phyloP scores from a whole-genome alignment of 116 monocot species.

The Phalaenopsis hybrid region DNA sequence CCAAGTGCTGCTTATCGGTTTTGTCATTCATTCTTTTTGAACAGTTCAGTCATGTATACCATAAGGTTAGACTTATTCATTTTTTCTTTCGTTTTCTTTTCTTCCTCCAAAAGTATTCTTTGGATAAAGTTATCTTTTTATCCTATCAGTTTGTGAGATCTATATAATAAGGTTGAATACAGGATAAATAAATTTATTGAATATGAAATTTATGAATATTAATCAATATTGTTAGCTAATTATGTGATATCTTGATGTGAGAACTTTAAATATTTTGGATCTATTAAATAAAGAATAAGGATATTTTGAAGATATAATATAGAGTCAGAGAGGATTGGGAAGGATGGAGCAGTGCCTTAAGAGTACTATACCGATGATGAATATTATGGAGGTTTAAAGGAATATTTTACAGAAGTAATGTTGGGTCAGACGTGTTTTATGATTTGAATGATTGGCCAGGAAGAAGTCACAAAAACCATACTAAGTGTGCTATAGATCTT shows the following conservation, averaged over 20 bases:
- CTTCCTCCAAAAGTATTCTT: no score
- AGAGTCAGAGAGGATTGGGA: neutral
- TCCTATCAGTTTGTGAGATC: neutral
- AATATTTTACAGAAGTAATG: neutral
- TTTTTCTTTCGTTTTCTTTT: neutral
- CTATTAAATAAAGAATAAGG: neutral
- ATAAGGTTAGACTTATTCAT: conserved; percentile 59
- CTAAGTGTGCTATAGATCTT: neutral
- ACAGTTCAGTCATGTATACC: conserved; percentile 86
- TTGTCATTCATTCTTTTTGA: conserved; percentile 78
- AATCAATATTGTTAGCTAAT: neutral
- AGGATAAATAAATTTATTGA: neutral
- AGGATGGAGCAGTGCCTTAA: neutral
- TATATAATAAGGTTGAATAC: neutral
- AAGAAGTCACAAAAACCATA: neutral
- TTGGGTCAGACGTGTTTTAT: neutral
- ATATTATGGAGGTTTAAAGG: neutral
- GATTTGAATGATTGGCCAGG: neutral
- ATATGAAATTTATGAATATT: neutral
- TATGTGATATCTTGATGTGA: neutral
- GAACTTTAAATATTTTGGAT: neutral
- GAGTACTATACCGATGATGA: neutral
- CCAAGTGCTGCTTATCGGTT: conserved; percentile 74
- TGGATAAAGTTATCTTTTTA: neutral
- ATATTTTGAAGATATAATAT: neutral